Evolutionary conservation across 768 basidiomycete species (phyloP).

Genomic region (Ramaria rubella): DNA sequence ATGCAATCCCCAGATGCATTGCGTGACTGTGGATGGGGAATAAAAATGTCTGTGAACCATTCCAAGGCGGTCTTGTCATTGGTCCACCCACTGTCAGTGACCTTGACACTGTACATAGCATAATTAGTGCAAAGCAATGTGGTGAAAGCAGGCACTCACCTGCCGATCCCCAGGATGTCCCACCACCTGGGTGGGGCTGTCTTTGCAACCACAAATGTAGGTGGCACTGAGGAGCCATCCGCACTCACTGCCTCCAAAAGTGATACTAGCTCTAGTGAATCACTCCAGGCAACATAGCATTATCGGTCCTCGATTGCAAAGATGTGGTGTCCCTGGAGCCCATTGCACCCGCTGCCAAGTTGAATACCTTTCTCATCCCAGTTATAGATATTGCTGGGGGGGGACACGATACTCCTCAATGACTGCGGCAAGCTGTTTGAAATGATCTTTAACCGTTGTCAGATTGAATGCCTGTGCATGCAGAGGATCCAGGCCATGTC

Average conservation of each 20-base stretch:
- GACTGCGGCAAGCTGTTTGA: not conserved
- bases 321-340: not conserved
- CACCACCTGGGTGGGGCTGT: not conserved
- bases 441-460: not conserved
- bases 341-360: not conserved
- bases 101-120: not conserved
- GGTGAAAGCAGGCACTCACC: not conserved
- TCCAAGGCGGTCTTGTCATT: not conserved
- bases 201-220: not conserved
- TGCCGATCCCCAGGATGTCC: not conserved
- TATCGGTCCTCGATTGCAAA: not conserved
- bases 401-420: not conserved
- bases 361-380: not conserved
- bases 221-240: not conserved
- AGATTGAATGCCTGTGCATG: not conserved
- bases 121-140: not conserved
- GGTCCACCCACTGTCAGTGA: not conserved
- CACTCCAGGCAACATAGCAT: not conserved
- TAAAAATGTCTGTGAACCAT: not conserved
- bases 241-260: not conserved
- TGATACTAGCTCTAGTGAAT: not conserved
- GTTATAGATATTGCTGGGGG: not conserved
- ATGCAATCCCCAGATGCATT: not conserved
- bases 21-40: not conserved
- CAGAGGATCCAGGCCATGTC: not conserved